These are phyloP conservation scores for Coemansia sp. DNA, from an alignment of 192 early-diverging fungal genomes.

Conservation along the genomic window DNA sequence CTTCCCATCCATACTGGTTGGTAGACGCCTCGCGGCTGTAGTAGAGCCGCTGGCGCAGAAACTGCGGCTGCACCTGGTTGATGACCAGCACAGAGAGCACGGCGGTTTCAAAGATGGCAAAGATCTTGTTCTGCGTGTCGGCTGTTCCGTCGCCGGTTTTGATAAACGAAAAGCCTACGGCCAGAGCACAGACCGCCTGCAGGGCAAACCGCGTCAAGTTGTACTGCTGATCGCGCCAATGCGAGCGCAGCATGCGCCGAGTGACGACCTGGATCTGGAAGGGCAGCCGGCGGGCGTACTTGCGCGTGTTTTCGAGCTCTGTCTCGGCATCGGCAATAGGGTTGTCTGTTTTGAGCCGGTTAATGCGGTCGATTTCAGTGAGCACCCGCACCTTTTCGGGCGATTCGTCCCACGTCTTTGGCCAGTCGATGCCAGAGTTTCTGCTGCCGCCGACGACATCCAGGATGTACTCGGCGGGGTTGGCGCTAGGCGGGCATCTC, in stretches of 20 bases:
- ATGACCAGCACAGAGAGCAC: constrained; percentile 67
- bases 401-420: constrained; percentile 66
- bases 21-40: constrained; percentile 65
- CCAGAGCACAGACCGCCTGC: constrained; percentile 56
- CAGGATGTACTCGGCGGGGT: constrained; percentile 85
- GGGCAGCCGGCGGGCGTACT: constrained; percentile 48
- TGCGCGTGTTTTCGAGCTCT: constrained; percentile 23
- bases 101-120: constrained; percentile 67
- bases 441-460: constrained; percentile 67
- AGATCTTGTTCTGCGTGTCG: constrained; percentile 65
- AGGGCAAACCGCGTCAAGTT: constrained; percentile 70
- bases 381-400: constrained; percentile 41
- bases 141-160: constrained; percentile 52
- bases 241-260: constrained; percentile 59
- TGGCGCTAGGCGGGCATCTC: constrained; percentile 60
- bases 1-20: constrained; percentile 65
- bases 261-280: constrained; percentile 61
- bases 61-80: constrained; percentile 64
- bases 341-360: constrained; percentile 13
- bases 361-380: constrained; percentile 55
- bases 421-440: constrained; percentile 58
- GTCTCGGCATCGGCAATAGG: constrained; percentile 2
- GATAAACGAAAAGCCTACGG: constrained; percentile 74
- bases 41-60: constrained; percentile 63
- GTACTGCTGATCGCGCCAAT: constrained; percentile 72